These are phyloP conservation scores for Parathielavia appendiculata DNA, from an alignment of 495 filamentous ascomycete species.

Conservation along the genomic window DNA sequence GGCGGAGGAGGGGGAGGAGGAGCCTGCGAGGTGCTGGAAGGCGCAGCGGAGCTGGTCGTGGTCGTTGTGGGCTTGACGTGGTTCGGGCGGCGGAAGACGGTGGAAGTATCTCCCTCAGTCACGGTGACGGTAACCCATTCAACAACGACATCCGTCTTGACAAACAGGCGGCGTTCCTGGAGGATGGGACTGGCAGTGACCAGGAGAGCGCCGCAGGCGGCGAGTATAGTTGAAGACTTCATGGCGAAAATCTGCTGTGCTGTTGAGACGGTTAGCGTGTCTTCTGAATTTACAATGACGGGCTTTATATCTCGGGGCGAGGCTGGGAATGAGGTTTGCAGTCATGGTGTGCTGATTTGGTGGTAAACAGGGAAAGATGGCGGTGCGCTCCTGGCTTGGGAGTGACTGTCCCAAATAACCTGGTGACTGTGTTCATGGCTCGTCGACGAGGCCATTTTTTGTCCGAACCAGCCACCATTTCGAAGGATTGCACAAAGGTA, in stretches of 20 bases:
- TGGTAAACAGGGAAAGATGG: background rate
- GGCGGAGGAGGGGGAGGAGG: constrained; percentile 14
- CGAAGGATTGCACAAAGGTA: constrained; percentile 7
- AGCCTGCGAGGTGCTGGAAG: constrained; percentile 12
- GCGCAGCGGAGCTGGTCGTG: background rate
- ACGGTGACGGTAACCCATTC: constrained; percentile 59
- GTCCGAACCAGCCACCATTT: background rate
- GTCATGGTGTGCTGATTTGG: background rate
- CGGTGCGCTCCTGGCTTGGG: background rate
- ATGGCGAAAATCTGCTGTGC: constrained; percentile 39
- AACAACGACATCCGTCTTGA: constrained; percentile 51
- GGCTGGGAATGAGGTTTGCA: too few relatives aligned
- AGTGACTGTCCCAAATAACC: background rate
- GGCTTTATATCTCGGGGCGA: background rate
- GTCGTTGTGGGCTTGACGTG: constrained; percentile 22
- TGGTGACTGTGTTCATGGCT: constrained; percentile 2
- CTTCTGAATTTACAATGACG: background rate
- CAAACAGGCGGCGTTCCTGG: constrained; percentile 53
- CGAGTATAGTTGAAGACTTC: constrained; percentile 61
- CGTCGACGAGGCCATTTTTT: background rate
- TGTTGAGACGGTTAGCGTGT: background rate
- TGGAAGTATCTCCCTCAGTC: constrained; percentile 38
- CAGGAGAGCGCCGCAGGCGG: constrained; percentile 58
- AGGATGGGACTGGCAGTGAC: constrained; percentile 55
- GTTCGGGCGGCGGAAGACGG: constrained; percentile 13